These are phyloP conservation scores for Arachis stenosperma DNA, from an alignment of 306 rosid species.

Conservation along the genomic window DNA sequence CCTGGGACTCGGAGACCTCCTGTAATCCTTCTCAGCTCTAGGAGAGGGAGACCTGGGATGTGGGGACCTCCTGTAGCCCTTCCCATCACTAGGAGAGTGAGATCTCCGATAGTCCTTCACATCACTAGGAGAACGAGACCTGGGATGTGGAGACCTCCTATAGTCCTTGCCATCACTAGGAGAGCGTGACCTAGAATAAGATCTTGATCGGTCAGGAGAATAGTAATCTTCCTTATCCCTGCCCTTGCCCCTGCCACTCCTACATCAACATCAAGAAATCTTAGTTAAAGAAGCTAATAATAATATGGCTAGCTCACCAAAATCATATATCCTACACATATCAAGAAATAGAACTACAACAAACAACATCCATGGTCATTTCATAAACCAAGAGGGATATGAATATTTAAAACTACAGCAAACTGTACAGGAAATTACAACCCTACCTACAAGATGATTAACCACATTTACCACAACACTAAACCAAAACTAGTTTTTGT, in stretches of 20 bases:
- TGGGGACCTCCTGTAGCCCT: constrained; percentile 59
- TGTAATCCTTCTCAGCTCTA: constrained; percentile 50
- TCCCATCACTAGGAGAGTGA: constrained; percentile 54
- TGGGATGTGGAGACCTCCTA: constrained; percentile 58
- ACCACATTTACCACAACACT: constrained; percentile 33
- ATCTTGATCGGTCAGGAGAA: constrained; percentile 72
- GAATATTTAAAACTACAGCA: constrained; percentile 37
- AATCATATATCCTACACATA: constrained; percentile 12
- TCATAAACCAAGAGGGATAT: constrained; percentile 36
- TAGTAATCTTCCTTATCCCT: constrained; percentile 60
- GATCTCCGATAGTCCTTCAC: constrained; percentile 57
- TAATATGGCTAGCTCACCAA: constrained; percentile 25
- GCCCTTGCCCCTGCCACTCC: constrained; percentile 66
- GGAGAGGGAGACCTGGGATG: constrained; percentile 65
- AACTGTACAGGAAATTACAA: constrained; percentile 36
- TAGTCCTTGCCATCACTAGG: constrained; percentile 54
- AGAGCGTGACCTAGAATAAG: constrained; percentile 75
- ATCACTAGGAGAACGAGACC: constrained; percentile 61
- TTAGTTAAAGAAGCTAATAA: not conserved
- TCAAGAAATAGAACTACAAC: constrained; percentile 16
- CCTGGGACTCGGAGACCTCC: constrained; percentile 58
- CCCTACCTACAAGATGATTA: constrained; percentile 24
- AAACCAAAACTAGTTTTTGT: constrained; percentile 29
- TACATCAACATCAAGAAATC: constrained; percentile 34
- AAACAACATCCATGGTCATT: constrained; percentile 36